phyloP scores from a whole-genome alignment of 2,329 filamentous ascomycete species.

The Alternaria tenuissima region DNA sequence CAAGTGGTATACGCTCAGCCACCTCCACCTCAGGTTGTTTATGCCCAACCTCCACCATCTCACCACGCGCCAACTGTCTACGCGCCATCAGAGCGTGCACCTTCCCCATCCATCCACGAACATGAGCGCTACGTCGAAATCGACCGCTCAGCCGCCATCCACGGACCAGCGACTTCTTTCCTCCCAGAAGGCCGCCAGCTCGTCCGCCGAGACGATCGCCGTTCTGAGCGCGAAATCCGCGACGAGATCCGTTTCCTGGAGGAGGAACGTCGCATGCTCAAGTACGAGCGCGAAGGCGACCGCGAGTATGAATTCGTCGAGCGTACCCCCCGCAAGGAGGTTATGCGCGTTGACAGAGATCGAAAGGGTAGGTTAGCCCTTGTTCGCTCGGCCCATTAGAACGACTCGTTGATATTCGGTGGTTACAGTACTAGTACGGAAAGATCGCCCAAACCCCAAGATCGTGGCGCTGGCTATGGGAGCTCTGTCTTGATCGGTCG shows the following conservation, averaged over 20 bases:
- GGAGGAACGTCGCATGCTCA: constrained; percentile 67
- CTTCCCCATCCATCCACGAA: constrained; percentile 44
- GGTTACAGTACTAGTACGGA: constrained; percentile 41
- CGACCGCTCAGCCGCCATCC: constrained; percentile 58
- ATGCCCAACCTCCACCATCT: constrained; percentile 22
- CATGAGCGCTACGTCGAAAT: constrained; percentile 51
- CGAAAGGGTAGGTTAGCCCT: constrained; percentile 95
- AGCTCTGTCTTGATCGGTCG: constrained; percentile 6
- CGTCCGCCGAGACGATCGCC: constrained; percentile 30
- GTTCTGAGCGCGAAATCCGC: constrained; percentile 70
- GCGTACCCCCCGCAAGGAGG: constrained; percentile 57
- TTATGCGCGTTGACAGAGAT: constrained; percentile 82
- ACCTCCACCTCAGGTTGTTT: constrained; percentile 26
- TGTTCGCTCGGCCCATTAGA: constrained; percentile 73
- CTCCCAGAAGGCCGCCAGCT: constrained; percentile 52
- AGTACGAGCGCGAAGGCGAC: constrained; percentile 64
- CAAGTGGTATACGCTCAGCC: constrained; percentile 25
- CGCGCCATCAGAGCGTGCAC: constrained; percentile 43
- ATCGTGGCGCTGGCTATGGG: constrained; percentile 45
- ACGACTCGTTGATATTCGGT: constrained; percentile 47
- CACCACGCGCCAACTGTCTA: constrained; percentile 41
- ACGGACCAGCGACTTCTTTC: constrained; percentile 59
- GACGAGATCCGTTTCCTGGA: constrained; percentile 77
- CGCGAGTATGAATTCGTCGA: constrained; percentile 71
- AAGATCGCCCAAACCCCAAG: constrained; percentile 52